Evolutionary conservation across 1,139 yeast species (phyloP), one percentile per base, ranked within the genome.

Genomic region (Scheffersomyces quercinus): DNA sequence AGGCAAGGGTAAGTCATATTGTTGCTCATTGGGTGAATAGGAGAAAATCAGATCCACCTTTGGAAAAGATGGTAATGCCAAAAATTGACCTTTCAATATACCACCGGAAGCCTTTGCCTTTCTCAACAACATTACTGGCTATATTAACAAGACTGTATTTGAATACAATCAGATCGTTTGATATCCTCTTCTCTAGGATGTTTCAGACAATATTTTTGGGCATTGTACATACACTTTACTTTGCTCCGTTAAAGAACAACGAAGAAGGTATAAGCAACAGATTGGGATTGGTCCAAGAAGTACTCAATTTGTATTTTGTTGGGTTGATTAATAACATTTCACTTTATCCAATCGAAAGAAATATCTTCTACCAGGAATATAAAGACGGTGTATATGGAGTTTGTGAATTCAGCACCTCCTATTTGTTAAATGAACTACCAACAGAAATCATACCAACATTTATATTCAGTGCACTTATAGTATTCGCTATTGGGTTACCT

Each of bases 281-380:
- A 49, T 66, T 89, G 14, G 96, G 96, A 3, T 66, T 88, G 40
- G 75, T 85, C 6, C 96, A 88, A 62, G 89, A 87, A 57, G 77
- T 84, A 3, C 71, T 85, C 16, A 82, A 89, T 26, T 62, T 88
- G 40, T 88, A 85, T 56, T 89, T 83, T 60, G 83, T 84, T 40
- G 96, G 97, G 1, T 81, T 88, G 74, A 72, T 88, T 39, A 86
- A 85, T 54, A 88, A 88, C 56, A 68, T 88, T 56, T 79, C 93
- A 2, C 73, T 85, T 9, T 89, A 84, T 58, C 95, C 96, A 3
- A 60, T 70, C 12, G 95, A 88, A 54, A 70, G 91, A 50, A 77
- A 84, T 49, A 79, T 85, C 39, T 88, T 88, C 60, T 88, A 86
- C 56, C 87, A 86, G 47, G 97, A 89, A 56, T 83, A 79, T 53